Evolutionary conservation across 371 early-diverging fungal genomes (phyloP).

Genomic region (Syncephalastrum sp.): DNA sequence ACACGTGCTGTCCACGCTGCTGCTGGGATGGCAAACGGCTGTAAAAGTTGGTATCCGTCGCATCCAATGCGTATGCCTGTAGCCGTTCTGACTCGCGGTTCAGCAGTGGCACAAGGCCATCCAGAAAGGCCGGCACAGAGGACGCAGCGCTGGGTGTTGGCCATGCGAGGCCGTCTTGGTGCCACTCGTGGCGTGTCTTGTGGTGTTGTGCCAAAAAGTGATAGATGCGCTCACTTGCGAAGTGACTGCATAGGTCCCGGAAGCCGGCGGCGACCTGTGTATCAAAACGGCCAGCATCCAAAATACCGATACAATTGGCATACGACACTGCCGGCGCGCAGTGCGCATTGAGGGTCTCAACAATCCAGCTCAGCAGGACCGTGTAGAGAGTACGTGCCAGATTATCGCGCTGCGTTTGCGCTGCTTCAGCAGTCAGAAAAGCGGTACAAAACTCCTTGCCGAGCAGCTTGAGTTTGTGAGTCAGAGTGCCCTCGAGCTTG

Average conservation of each 20-base stretch:
- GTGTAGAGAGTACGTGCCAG: slow-evolving; percentile 74
- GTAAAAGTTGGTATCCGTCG: slow-evolving; percentile 39
- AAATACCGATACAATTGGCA: slow-evolving; percentile 53
- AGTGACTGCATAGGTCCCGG: slow-evolving; percentile 83
- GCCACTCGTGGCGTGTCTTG: background rate
- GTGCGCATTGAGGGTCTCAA: slow-evolving; percentile 71
- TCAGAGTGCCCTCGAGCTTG: slow-evolving; percentile 61
- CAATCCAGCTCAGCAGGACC: slow-evolving; percentile 76
- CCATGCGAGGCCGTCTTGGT: slow-evolving; percentile 6
- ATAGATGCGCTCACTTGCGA: slow-evolving; percentile 80
- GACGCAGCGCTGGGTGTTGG: background rate
- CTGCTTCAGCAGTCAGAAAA: slow-evolving; percentile 70
- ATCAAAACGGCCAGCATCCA: slow-evolving; percentile 75
- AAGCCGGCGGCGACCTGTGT: slow-evolving; percentile 43
- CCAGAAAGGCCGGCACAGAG: slow-evolving; percentile 2
- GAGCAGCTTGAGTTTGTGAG: slow-evolving; percentile 60
- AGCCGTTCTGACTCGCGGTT: slow-evolving; percentile 35
- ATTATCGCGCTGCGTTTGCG: slow-evolving; percentile 64
- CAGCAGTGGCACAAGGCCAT: slow-evolving; percentile 20
- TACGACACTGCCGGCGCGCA: slow-evolving; percentile 33
- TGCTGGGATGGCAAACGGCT: slow-evolving; percentile 16
- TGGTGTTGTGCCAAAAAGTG: slow-evolving; percentile 34
- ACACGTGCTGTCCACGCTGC: slow-evolving; percentile 24
- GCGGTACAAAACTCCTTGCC: slow-evolving; percentile 80
- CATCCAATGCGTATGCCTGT: slow-evolving; percentile 39